Conservation (phyloP, 208 protist species). For the Leishmania braziliensis region DNA sequence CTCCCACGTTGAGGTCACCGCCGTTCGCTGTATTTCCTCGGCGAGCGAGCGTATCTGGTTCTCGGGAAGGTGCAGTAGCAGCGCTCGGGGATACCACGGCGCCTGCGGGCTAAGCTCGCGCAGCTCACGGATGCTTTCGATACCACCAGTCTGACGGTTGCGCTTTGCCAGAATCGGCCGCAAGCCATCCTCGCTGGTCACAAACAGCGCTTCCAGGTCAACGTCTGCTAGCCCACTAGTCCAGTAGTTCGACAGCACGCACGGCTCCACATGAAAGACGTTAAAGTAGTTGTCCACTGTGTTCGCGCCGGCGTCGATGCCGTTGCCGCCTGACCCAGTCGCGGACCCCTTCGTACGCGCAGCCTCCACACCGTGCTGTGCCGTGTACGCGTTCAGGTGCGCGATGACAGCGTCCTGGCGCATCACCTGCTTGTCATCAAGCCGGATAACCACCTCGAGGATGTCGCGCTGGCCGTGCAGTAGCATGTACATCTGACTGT, state of each 20-base stretch:
- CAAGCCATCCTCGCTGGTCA: constrained; percentile 61
- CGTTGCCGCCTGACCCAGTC: constrained; percentile 3
- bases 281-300: constrained; percentile 65
- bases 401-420: constrained; percentile 70
- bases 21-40: constrained; percentile 37
- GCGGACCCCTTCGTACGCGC: constrained; percentile 29
- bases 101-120: constrained; percentile 49
- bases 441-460: constrained; percentile 70
- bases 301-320: constrained; percentile 12
- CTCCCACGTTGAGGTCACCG: constrained; percentile 49
- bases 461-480: constrained; percentile 75
- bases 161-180: constrained; percentile 72
- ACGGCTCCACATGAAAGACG: constrained; percentile 80
- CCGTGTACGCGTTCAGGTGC: constrained; percentile 64
- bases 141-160: constrained; percentile 57
- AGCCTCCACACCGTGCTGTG: constrained; percentile 44
- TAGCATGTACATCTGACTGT: constrained; percentile 80
- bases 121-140: constrained; percentile 75
- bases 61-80: constrained; percentile 55
- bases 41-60: constrained; percentile 47
- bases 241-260: constrained; percentile 82
- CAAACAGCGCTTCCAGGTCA: constrained; percentile 74
- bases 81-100: constrained; percentile 47
- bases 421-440: constrained; percentile 74
- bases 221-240: constrained; percentile 51